These are phyloP conservation scores for Boletellus emodensis DNA, from an alignment of 768 basidiomycete species.

Conservation along the genomic window DNA sequence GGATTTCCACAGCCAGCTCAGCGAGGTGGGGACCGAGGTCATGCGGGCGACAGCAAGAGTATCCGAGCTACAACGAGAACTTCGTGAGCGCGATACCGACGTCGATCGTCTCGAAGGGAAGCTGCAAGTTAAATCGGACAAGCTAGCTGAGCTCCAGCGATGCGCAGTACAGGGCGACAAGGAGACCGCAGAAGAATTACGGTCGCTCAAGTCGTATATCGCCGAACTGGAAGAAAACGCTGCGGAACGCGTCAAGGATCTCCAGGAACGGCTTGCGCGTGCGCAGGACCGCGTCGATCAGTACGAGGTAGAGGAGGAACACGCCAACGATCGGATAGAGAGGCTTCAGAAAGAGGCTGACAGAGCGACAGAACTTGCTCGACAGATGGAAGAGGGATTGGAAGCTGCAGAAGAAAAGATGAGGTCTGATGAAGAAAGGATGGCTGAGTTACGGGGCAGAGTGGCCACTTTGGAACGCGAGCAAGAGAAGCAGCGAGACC, in stretches of 20 bases:
- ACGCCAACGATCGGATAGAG: constrained; percentile 46
- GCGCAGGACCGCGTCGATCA: constrained; percentile 44
- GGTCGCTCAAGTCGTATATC: constrained; percentile 45
- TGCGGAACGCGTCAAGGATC: constrained; percentile 46
- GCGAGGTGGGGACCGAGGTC: constrained; percentile 28
- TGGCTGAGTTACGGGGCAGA: constrained; percentile 49
- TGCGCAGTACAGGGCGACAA: constrained; percentile 24
- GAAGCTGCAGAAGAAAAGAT: constrained; percentile 73
- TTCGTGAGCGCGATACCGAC: constrained; percentile 36
- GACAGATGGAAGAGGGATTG: constrained; percentile 73
- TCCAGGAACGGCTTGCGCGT: constrained; percentile 52
- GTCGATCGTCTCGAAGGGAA: constrained; percentile 38
- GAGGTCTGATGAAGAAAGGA: constrained; percentile 52
- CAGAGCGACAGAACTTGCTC: constrained; percentile 50
- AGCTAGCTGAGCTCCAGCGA: constrained; percentile 21
- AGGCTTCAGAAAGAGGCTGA: constrained; percentile 50
- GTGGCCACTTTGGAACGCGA: constrained; percentile 57
- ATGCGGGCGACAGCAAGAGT: constrained; percentile 34
- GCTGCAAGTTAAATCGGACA: constrained; percentile 34
- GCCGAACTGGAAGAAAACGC: constrained; percentile 59
- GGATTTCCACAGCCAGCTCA: constrained; percentile 35
- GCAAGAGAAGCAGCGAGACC: constrained; percentile 35
- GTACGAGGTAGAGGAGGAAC: constrained; percentile 43
- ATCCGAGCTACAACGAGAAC: constrained; percentile 43
- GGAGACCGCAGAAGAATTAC: constrained; percentile 31